phyloP scores from a whole-genome alignment of 2,329 filamentous ascomycete genomes.

The Calonectria naviculata region DNA sequence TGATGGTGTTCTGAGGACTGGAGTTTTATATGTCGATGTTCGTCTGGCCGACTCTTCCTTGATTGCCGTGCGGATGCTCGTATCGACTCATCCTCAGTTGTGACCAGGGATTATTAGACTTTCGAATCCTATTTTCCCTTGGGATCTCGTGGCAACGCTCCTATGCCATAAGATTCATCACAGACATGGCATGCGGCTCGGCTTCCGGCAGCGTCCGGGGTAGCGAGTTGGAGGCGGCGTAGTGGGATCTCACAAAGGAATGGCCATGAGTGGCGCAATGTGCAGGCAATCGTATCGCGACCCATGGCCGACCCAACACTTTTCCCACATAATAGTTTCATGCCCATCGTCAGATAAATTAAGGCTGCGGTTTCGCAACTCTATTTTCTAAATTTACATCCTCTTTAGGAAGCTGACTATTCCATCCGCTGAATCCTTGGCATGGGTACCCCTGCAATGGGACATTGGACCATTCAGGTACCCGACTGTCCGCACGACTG shows the following conservation, averaged over 20 bases:
- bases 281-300: background rate
- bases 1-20: background rate
- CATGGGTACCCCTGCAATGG: background rate
- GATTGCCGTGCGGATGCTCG: background rate
- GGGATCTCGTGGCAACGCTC: background rate
- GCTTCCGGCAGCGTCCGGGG: background rate
- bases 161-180: too few species aligned
- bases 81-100: background rate
- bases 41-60: background rate
- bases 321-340: background rate
- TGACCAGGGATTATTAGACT: background rate
- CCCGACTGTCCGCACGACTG: background rate
- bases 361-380: background rate
- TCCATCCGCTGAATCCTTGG: background rate
- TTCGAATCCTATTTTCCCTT: background rate
- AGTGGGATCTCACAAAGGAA: background rate
- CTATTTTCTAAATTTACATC: background rate
- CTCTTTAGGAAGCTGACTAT: background rate
- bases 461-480: constrained; percentile 1
- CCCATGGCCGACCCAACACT: background rate
- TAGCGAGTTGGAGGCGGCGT: background rate
- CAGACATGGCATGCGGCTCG: background rate
- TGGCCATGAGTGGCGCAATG: background rate
- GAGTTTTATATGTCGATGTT: background rate
- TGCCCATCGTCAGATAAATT: background rate